phyloP scores from a whole-genome alignment of 768 basidiomycete species.

The Crucibulum laeve region DNA sequence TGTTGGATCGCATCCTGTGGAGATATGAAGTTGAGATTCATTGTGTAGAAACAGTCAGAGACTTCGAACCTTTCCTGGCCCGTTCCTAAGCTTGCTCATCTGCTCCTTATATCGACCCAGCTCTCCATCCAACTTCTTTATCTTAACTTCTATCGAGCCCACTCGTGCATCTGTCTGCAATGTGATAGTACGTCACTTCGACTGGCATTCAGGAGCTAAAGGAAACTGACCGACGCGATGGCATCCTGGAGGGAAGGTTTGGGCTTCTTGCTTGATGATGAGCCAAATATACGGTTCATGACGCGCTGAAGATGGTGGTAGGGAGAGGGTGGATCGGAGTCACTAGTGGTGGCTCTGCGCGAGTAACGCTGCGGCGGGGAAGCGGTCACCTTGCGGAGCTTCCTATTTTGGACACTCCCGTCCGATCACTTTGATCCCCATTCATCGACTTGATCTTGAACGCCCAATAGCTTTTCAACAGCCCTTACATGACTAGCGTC shows the following conservation, averaged over 20 bases:
- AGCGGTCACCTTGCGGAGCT: no score
- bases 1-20: conserved; percentile 84
- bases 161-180: conserved; percentile 86
- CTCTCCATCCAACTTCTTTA: conserved; percentile 95
- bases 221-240: conserved; percentile 69
- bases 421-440: no score
- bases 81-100: conserved; percentile 89
- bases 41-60: not conserved
- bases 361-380: no score
- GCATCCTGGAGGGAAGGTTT: conserved; percentile 88
- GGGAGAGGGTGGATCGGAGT: conserved; percentile 4
- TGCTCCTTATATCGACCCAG: conserved; percentile 91
- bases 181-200: conserved; percentile 1
- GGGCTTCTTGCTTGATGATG: conserved; percentile 73
- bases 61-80: conserved; percentile 85
- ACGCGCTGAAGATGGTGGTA: not conserved
- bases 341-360: not conserved
- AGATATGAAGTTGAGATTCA: not conserved
- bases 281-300: conserved; percentile 88
- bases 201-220: conserved; percentile 1
- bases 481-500: no score
- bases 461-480: no score
- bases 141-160: conserved; percentile 90
- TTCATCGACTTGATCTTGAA: no score
- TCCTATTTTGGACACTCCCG: no score